A percentile compares a stretch with the other conserved stretches of the same genome.
These are phyloP conservation scores for Stylosanthes scabra DNA, from an alignment of 331 rosid genomes.

Conservation along the genomic window DNA sequence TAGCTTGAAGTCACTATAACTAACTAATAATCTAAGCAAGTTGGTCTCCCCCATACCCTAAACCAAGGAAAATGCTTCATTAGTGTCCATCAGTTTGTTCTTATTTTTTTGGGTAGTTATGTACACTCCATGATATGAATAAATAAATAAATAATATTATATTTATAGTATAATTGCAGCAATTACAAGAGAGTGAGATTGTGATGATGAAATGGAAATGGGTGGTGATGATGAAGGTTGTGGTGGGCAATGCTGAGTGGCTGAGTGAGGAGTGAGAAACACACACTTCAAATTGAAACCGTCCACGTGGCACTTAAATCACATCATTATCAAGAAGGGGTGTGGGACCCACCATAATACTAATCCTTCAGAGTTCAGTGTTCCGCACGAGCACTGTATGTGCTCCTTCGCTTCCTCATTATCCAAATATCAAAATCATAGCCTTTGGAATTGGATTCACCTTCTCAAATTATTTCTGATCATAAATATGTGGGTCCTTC, in stretches of 20 bases:
- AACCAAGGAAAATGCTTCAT: not conserved
- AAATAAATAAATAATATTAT: not conserved
- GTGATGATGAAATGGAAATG: not conserved
- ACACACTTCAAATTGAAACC: constrained; percentile 7
- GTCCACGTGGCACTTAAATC: constrained; percentile 8
- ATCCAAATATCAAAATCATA: constrained; percentile 5
- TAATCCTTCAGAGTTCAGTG: constrained; percentile 9
- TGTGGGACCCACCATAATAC: not conserved
- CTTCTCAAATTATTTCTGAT: not conserved
- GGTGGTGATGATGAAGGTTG: not conserved
- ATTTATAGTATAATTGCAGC: not conserved
- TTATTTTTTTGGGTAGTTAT: not conserved
- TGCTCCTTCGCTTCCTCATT: not conserved
- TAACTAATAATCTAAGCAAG: not conserved
- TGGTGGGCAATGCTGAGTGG: not conserved
- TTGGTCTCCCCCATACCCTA: not conserved
- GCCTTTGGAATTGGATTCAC: constrained; percentile 16
- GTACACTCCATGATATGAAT: not conserved
- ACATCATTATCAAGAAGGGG: not conserved
- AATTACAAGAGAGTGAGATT: not conserved
- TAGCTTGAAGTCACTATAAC: not conserved
- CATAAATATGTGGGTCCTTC: constrained; percentile 5
- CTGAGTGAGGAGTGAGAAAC: constrained; percentile 6
- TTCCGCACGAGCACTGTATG: constrained; percentile 7
- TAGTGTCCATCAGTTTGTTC: not conserved